phyloP scores from a whole-genome alignment of 2,329 filamentous ascomycete genomes.

The Pseudocercospora pini-densiflorae region DNA sequence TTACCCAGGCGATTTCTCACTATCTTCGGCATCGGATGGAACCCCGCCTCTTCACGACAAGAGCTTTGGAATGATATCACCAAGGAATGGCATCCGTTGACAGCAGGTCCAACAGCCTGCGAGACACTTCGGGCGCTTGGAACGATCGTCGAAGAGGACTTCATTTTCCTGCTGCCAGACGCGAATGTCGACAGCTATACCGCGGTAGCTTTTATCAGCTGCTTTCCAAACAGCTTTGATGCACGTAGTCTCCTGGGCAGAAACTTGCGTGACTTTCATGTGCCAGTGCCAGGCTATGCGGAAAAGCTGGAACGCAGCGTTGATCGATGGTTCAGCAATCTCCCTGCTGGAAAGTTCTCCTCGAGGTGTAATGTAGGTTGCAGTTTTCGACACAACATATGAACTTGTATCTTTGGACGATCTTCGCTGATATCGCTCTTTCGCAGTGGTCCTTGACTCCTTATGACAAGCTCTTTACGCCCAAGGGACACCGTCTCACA shows the following conservation, averaged over 20 bases:
- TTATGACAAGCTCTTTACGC: neutral
- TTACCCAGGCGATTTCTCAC: neutral
- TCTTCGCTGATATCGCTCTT: neutral
- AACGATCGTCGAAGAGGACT: neutral
- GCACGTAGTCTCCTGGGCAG: neutral
- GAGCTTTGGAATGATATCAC: neutral
- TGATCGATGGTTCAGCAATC: neutral
- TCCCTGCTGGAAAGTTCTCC: neutral
- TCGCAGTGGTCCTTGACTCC: constrained; percentile 4
- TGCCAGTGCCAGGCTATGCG: neutral
- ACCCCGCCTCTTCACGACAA: neutral
- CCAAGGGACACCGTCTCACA: neutral
- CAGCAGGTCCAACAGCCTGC: neutral
- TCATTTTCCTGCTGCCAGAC: neutral
- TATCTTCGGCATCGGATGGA: neutral
- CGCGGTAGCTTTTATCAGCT: neutral
- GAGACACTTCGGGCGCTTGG: neutral
- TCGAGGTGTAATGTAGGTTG: neutral
- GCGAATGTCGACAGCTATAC: neutral
- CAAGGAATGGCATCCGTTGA: neutral
- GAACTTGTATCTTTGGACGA: too few species aligned
- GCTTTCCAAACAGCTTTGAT: neutral
- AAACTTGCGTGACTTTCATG: neutral
- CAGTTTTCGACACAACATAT: neutral
- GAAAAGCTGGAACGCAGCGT: constrained; percentile 6